phyloP scores from a whole-genome alignment of 2,329 filamentous ascomycete species.

The Fusarium sp. region DNA sequence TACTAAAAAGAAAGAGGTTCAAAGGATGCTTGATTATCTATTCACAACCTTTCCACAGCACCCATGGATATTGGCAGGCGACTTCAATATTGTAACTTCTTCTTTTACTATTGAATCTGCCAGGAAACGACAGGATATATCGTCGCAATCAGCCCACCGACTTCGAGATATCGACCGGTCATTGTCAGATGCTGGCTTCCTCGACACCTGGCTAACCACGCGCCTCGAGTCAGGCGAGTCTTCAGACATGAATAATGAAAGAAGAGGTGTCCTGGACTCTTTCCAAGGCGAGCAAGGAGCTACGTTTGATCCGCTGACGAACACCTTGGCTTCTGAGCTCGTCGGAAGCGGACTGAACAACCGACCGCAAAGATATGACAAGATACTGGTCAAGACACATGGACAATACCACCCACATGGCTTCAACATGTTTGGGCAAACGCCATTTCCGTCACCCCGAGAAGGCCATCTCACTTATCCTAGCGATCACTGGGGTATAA shows the following conservation, averaged over 20 bases:
- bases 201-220: conserved; percentile 64
- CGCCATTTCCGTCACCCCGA: not conserved
- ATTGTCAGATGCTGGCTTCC: conserved; percentile 59
- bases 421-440: conserved; percentile 69
- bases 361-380: conserved; percentile 73
- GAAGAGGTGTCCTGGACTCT: conserved; percentile 50
- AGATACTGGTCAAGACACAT: conserved; percentile 63
- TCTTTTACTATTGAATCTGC: conserved; percentile 65
- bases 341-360: conserved; percentile 61
- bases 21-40: conserved; percentile 62
- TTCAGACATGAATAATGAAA: conserved; percentile 41
- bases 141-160: conserved; percentile 57
- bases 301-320: conserved; percentile 71
- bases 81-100: conserved; percentile 74
- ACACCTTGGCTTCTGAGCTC: conserved; percentile 65
- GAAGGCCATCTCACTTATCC: conserved; percentile 46
- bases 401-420: conserved; percentile 52
- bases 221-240: conserved; percentile 58
- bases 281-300: conserved; percentile 72
- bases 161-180: conserved; percentile 60
- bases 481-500: conserved; percentile 71
- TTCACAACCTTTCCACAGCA: conserved; percentile 53
- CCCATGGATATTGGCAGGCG: conserved; percentile 69
- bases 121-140: conserved; percentile 64
- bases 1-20: conserved; percentile 67